phyloP scores from a whole-genome alignment of 1,284 basidiomycete species.

The Trichosporon faecale region DNA sequence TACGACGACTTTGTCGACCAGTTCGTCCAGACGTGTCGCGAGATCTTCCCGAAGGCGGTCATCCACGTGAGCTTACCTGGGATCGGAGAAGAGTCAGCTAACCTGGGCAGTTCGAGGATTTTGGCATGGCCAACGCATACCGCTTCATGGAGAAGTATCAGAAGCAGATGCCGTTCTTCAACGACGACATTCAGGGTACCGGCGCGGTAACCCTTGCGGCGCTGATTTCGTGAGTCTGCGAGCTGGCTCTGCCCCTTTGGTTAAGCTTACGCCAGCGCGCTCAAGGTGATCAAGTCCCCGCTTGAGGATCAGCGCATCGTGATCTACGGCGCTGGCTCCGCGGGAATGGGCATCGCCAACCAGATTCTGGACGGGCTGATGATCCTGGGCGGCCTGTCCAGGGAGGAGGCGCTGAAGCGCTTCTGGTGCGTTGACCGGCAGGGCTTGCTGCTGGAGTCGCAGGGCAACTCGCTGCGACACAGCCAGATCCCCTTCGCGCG shows the following conservation, averaged over 20 bases:
- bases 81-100: neutral
- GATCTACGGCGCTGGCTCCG: slow-evolving; percentile 76
- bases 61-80: slow-evolving; percentile 35
- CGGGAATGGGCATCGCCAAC: slow-evolving; percentile 69
- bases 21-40: slow-evolving; percentile 54
- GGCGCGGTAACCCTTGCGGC: slow-evolving; percentile 66
- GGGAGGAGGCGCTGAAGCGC: slow-evolving; percentile 62
- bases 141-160: slow-evolving; percentile 65
- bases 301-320: slow-evolving; percentile 72
- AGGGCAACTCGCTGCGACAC: slow-evolving; percentile 45
- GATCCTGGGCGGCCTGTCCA: slow-evolving; percentile 58
- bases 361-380: slow-evolving; percentile 70
- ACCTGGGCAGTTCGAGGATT: slow-evolving; percentile 53
- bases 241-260: neutral
- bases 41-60: slow-evolving; percentile 53
- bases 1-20: slow-evolving; percentile 52
- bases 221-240: slow-evolving; percentile 43
- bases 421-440: slow-evolving; percentile 62
- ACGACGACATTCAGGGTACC: slow-evolving; percentile 75
- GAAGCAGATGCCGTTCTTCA: slow-evolving; percentile 59
- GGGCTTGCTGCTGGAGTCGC: slow-evolving; percentile 53
- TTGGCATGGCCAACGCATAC: slow-evolving; percentile 63
- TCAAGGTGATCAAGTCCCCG: slow-evolving; percentile 64
- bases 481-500: slow-evolving; percentile 52
- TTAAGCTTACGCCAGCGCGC: slow-evolving; percentile 41